phyloP scores from a whole-genome alignment of 768 basidiomycete genomes.

The Leccinum uliginosum region DNA sequence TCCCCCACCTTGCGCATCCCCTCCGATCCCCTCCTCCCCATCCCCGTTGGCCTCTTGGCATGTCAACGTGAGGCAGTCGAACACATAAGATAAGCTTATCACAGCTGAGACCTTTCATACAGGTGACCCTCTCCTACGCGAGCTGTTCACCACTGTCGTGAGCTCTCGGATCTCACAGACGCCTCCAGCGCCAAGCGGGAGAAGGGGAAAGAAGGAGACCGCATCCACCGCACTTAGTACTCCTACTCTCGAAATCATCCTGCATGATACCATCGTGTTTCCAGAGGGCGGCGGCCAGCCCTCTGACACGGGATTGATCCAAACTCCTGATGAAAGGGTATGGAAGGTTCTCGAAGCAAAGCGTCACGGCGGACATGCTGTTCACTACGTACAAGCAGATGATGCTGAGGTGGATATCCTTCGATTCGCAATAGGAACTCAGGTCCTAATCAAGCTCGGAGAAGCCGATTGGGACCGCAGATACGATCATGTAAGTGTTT shows the following conservation, averaged over 20 bases:
- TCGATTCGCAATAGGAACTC: conserved; percentile 48
- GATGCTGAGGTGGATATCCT: conserved; percentile 39
- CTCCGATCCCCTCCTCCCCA: conserved; percentile 42
- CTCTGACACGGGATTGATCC: conserved; percentile 63
- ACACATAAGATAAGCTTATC: conserved; percentile 5
- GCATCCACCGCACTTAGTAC: conserved; percentile 39
- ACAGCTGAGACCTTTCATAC: conserved; percentile 8
- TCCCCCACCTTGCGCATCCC: conserved; percentile 55
- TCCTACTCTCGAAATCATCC: conserved; percentile 58
- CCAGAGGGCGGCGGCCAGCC: conserved; percentile 84
- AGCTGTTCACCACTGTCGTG: conserved; percentile 55
- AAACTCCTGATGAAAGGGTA: conserved; percentile 37
- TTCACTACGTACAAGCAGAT: conserved; percentile 60
- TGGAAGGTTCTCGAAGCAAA: conserved; percentile 66
- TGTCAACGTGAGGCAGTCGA: conserved; percentile 58
- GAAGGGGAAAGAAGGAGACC: conserved; percentile 53
- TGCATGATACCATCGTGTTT: conserved; percentile 77
- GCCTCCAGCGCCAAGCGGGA: conserved; percentile 35
- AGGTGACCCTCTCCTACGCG: conserved; percentile 69
- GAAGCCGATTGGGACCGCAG: conserved; percentile 59
- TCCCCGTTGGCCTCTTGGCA: conserved; percentile 73
- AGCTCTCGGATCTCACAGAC: conserved; percentile 45
- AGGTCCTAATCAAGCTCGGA: conserved; percentile 51
- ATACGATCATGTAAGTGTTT: conserved; percentile 62
- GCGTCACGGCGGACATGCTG: conserved; percentile 66